These are phyloP conservation scores for Phialemonium atrogriseum DNA, from an alignment of 2,329 filamentous ascomycete genomes.

Conservation along the genomic window DNA sequence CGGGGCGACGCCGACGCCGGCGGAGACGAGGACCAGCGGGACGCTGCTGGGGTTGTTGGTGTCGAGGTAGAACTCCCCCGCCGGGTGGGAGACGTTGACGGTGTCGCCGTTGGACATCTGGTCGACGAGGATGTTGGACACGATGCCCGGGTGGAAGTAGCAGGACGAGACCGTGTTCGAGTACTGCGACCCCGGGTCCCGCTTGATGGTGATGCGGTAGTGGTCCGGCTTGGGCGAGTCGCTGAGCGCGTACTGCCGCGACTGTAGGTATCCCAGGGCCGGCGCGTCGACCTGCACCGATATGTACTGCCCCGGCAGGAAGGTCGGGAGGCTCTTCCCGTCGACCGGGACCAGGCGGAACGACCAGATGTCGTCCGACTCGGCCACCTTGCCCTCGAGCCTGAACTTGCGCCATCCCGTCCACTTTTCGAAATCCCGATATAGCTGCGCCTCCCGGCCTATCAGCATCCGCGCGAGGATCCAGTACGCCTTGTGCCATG, in stretches of 20 bases:
- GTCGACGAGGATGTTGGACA: slow-evolving; percentile 64
- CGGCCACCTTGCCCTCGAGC: slow-evolving; percentile 55
- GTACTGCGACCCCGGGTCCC: slow-evolving; percentile 45
- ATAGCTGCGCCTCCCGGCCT: slow-evolving; percentile 54
- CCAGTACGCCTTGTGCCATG: slow-evolving; percentile 67
- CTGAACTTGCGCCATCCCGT: slow-evolving; percentile 59
- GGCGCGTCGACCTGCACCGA: slow-evolving; percentile 53
- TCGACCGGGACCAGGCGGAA: slow-evolving; percentile 62
- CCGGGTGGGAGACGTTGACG: slow-evolving; percentile 59
- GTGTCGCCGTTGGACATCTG: slow-evolving; percentile 51
- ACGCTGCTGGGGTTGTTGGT: slow-evolving; percentile 26
- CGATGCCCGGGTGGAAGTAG: slow-evolving; percentile 49
- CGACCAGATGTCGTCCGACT: slow-evolving; percentile 61
- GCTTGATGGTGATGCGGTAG: slow-evolving; percentile 66
- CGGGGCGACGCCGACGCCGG: slow-evolving; percentile 52
- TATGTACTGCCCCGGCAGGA: slow-evolving; percentile 65
- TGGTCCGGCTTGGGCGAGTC: slow-evolving; percentile 53
- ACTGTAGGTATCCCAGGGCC: slow-evolving; percentile 50
- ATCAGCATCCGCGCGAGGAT: slow-evolving; percentile 68
- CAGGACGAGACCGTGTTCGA: slow-evolving; percentile 32
- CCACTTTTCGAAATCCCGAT: slow-evolving; percentile 55
- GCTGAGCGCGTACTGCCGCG: slow-evolving; percentile 65
- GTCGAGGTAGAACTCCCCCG: slow-evolving; percentile 52
- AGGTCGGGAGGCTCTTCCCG: slow-evolving; percentile 49
- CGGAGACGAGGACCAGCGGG: slow-evolving; percentile 53